Evolutionary conservation across 495 filamentous ascomycete genomes (phyloP), one percentile per base, ranked within the genome.

Genomic region (Aspergillus biplanus): DNA sequence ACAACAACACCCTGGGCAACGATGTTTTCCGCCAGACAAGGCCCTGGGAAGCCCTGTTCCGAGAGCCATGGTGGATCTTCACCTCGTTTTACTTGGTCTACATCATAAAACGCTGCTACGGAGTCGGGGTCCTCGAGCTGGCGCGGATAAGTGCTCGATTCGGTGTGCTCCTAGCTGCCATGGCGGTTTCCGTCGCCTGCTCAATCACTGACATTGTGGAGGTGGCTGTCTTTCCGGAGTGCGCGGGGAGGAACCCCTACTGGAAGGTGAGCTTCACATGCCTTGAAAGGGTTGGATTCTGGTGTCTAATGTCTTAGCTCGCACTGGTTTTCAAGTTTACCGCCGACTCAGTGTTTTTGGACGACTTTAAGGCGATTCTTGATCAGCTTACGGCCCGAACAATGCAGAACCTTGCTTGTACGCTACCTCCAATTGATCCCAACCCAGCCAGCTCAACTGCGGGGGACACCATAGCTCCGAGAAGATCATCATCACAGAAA

Each of bases 61-160:
- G 32, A 0, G 84, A 87, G 58, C 84, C 84, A 0, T 87, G 84
- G 84, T 87, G 84, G 84, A 70, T 87, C 12, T 83, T 79, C 68
- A 85, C 81, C 0, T 78, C 75, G 0, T 60, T 76, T 55, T 71
- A 59, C 11, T 70, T 87, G 7, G 77, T 85, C 67, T 84, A 73
- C 65, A 79, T 75, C 16, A 82, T 87, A 63, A 80, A 82, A 47
- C 73, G 63, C n/a, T 68, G 78, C 35, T 87, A 87, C 65, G 74
- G 76, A 46, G 79, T 86, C 58, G 69, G 73, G 7, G 57, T 82
- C 9, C 58, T 74, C 58, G 77, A 83, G 52, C 67, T 87, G 4
- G 75, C 85, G 5, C 58, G 69, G 3, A 67, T 79, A 18, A 80
- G 80, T 21, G 83, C 84, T 3, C 80, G 84, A 0, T 86, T 87